phyloP scores from a whole-genome alignment of 1,284 basidiomycete genomes.

The Cystobasidiaceae sp. region DNA sequence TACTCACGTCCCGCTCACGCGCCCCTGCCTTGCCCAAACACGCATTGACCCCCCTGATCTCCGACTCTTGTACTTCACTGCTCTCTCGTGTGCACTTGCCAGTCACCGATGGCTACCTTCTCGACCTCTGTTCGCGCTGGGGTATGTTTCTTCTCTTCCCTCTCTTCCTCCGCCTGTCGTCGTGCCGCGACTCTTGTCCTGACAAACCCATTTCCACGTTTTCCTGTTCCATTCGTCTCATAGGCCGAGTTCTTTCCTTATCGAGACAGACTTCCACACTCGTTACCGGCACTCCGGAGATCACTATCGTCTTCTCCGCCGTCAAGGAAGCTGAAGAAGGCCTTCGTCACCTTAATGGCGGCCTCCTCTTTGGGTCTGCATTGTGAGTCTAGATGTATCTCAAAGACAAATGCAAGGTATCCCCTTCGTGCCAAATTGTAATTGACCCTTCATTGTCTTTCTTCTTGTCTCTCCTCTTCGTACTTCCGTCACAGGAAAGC shows the following conservation, averaged over 20 bases:
- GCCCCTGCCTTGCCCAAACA: not conserved
- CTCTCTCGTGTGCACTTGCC: not conserved
- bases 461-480: not conserved
- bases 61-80: not conserved
- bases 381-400: not conserved
- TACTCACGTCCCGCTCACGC: not conserved
- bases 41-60: not conserved
- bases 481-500: not conserved
- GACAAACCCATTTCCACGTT: not conserved
- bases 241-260: slow-evolving; percentile 19
- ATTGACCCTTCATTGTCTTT: not conserved
- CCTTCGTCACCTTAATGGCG: slow-evolving; percentile 26
- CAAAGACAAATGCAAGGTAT: not conserved
- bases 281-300: not conserved
- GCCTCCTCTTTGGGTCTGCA: slow-evolving; percentile 11
- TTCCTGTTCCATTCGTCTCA: not conserved
- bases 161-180: not conserved
- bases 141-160: slow-evolving; percentile 2
- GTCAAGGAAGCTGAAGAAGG: slow-evolving; percentile 19
- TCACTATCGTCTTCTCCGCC: slow-evolving; percentile 14
- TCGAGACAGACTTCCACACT: slow-evolving; percentile 23
- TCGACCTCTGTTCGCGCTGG: slow-evolving; percentile 23
- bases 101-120: slow-evolving; percentile 31
- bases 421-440: not conserved
- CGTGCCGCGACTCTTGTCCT: not conserved